phyloP scores from a whole-genome alignment of 768 basidiomycete species.

The Lactarius hengduanensis region DNA sequence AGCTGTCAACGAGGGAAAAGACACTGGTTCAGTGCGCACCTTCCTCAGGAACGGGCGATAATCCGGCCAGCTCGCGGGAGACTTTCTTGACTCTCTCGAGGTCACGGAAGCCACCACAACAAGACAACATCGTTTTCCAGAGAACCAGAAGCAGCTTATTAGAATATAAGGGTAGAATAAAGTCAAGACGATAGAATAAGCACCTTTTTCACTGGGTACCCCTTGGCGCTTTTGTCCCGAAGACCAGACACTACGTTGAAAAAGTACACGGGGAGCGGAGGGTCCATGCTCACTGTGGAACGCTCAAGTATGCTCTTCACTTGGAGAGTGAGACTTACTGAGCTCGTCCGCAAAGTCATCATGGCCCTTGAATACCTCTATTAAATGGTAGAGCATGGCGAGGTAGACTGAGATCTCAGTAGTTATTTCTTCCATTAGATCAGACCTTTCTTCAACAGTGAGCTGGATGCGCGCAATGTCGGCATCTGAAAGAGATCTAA shows the following conservation, averaged over 20 bases:
- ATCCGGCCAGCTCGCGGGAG: slow-evolving; percentile 78
- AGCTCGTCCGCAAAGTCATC: slow-evolving; percentile 96
- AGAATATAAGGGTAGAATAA: slow-evolving; percentile 22
- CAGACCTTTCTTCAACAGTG: slow-evolving; percentile 64
- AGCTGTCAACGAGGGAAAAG: not conserved
- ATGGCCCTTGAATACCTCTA: slow-evolving; percentile 90
- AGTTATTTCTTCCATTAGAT: slow-evolving; percentile 85
- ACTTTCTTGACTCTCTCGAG: slow-evolving; percentile 78
- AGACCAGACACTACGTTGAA: slow-evolving; percentile 88
- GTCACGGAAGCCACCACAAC: slow-evolving; percentile 91
- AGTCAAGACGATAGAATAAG: slow-evolving; percentile 16
- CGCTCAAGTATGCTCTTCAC: slow-evolving; percentile 15
- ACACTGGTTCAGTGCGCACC: slow-evolving; percentile 35
- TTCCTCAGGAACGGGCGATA: slow-evolving; percentile 55
- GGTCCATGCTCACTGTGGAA: slow-evolving; percentile 84
- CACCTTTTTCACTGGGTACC: slow-evolving; percentile 97
- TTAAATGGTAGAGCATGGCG: slow-evolving; percentile 91
- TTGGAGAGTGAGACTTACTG: slow-evolving; percentile 55
- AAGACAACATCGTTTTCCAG: slow-evolving; percentile 92
- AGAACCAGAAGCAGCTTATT: slow-evolving; percentile 82
- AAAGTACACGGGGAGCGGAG: slow-evolving; percentile 89
- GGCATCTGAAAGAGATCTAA: slow-evolving; percentile 71
- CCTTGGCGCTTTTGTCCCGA: slow-evolving; percentile 90
- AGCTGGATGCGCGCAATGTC: slow-evolving; percentile 73
- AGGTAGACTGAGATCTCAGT: slow-evolving; percentile 93